These are phyloP conservation scores for Fusarium avenaceum DNA, from an alignment of 2,329 filamentous ascomycete species.

Conservation along the genomic window DNA sequence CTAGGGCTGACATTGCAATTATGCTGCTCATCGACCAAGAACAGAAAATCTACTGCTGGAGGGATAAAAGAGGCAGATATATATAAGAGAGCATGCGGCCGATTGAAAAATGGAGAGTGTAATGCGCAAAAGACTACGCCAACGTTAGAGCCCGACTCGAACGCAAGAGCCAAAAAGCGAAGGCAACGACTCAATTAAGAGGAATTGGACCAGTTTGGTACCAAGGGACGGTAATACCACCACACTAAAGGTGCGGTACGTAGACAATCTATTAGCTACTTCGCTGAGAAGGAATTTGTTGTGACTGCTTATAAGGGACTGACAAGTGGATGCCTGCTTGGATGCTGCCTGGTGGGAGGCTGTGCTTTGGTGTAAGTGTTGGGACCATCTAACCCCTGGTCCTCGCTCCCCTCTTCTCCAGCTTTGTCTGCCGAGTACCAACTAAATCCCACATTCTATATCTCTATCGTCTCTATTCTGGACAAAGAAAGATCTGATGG, in stretches of 20 bases:
- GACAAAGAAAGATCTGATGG: no score
- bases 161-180: background rate
- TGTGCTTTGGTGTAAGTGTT: background rate
- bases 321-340: background rate
- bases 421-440: no score
- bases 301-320: background rate
- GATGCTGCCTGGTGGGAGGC: background rate
- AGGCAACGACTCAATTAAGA: background rate
- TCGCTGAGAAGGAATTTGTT: background rate
- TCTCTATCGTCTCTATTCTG: background rate
- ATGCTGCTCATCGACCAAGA: background rate
- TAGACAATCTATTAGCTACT: conserved; percentile 1
- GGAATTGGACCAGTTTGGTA: background rate
- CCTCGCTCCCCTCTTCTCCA: no score
- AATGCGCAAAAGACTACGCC: background rate
- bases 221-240: background rate
- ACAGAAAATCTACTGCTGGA: background rate
- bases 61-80: background rate
- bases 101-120: background rate
- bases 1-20: background rate
- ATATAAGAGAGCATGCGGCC: background rate
- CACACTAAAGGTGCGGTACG: conserved; percentile 7
- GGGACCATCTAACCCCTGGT: background rate
- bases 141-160: no score
- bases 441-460: no score